Conservation (phyloP, 805 yeast species). For the Zygoascus biomembranicola region DNA sequence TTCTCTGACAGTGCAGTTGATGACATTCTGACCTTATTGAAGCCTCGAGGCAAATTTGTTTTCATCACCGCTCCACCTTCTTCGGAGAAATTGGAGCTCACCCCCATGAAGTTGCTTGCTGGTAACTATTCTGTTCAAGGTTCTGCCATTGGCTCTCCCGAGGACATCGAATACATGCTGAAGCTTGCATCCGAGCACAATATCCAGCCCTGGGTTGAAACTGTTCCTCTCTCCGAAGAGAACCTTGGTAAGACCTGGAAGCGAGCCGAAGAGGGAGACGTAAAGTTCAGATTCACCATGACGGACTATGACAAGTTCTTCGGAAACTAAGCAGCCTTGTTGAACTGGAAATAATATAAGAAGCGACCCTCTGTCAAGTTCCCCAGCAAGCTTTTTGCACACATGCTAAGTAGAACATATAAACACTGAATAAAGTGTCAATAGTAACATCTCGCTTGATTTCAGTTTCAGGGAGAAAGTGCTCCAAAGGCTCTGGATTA, state of each 20-base stretch:
- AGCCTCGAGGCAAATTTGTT: constrained; percentile 57
- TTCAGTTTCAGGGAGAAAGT: too few species aligned
- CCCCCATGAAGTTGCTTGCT: constrained; percentile 29
- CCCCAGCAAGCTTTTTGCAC: too few species aligned
- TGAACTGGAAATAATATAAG: too few species aligned
- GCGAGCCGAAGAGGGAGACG: constrained; percentile 14
- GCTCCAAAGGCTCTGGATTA: too few species aligned
- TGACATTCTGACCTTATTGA: constrained; percentile 43
- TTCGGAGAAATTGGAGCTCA: background rate
- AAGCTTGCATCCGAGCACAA: constrained; percentile 51
- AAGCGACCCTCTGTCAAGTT: too few species aligned
- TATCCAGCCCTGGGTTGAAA: constrained; percentile 57
- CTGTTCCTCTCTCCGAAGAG: constrained; percentile 35
- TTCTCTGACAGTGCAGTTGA: background rate
- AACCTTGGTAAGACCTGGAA: constrained; percentile 15
- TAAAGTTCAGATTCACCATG: constrained; percentile 15
- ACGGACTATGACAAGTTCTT: background rate
- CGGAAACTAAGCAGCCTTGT: background rate
- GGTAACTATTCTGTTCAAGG: constrained; percentile 32
- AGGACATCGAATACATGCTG: constrained; percentile 60
- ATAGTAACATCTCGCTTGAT: too few species aligned
- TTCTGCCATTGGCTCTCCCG: constrained; percentile 53
- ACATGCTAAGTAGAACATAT: too few species aligned
- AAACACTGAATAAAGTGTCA: too few species aligned
- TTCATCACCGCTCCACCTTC: constrained; percentile 40